Percentiles rank a stretch among this genome's conserved stretches.
Evolutionary conservation across 805 yeast species (phyloP).

Genomic region (Ogataea populi-albae): DNA sequence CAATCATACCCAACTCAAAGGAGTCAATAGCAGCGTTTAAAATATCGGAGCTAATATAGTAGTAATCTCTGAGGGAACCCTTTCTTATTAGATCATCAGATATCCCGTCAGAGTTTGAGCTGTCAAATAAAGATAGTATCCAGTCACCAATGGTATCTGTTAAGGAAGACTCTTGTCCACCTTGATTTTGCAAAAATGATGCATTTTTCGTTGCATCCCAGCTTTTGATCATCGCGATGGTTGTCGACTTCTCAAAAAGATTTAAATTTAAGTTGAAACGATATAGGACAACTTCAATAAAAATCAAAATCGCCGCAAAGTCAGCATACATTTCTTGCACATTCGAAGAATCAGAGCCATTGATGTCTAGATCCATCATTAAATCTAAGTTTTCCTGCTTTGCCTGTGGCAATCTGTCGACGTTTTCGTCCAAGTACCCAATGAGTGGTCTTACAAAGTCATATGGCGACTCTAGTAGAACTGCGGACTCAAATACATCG

Average conservation of each 20-base stretch:
- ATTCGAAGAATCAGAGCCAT: constrained; percentile 58
- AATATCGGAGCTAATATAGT: constrained; percentile 67
- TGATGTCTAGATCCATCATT: constrained; percentile 27
- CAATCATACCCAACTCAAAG: constrained; percentile 51
- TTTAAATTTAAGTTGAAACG: constrained; percentile 16
- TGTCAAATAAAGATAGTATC: constrained; percentile 75
- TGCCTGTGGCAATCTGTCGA: constrained; percentile 16
- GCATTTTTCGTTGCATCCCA: constrained; percentile 15
- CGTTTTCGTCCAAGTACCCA: constrained; percentile 47
- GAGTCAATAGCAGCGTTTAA: constrained; percentile 71
- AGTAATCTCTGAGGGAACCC: constrained; percentile 63
- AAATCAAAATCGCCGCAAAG: constrained; percentile 58
- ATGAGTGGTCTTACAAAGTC: constrained; percentile 43
- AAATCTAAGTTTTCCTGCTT: constrained; percentile 22
- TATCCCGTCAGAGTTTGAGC: constrained; percentile 57
- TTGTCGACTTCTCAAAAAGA: constrained; percentile 3
- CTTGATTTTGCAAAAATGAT: constrained; percentile 11
- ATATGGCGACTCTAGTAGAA: constrained; percentile 44
- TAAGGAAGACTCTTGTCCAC: constrained; percentile 25
- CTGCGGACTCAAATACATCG: constrained; percentile 39
- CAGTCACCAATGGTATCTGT: constrained; percentile 54
- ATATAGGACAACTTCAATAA: constrained; percentile 31
- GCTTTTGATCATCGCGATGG: constrained; percentile 9
- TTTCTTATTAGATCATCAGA: constrained; percentile 77
- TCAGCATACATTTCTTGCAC: constrained; percentile 64